Conservation (phyloP, 2,329 filamentous ascomycete species). For the Fusarium continuum region DNA sequence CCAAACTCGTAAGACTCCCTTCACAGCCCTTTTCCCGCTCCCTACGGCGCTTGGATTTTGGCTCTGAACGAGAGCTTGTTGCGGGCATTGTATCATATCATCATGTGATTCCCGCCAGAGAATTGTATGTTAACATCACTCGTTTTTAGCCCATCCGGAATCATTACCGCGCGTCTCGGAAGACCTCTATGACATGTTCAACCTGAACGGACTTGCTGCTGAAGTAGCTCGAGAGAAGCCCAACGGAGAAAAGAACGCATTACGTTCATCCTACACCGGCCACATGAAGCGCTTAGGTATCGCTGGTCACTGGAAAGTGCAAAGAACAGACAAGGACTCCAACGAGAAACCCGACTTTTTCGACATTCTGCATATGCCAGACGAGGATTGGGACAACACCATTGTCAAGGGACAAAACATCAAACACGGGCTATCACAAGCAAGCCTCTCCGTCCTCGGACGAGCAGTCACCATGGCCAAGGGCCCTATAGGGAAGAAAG, state of each 20-base stretch:
- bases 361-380: conserved; percentile 60
- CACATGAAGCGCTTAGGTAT: conserved; percentile 72
- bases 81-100: conserved; percentile 32
- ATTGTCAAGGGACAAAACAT: conserved; percentile 65
- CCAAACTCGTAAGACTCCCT: conserved; percentile 72
- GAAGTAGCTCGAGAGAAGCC: conserved; percentile 71
- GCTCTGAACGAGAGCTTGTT: conserved; percentile 29
- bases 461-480: conserved; percentile 67
- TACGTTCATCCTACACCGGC: conserved; percentile 74
- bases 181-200: conserved; percentile 69
- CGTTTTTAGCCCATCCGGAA: conserved; percentile 58
- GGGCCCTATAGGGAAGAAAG: conserved; percentile 62
- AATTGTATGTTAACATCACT: conserved; percentile 57
- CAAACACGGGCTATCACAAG: conserved; percentile 59
- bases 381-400: conserved; percentile 66
- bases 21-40: conserved; percentile 48
- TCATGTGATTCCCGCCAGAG: conserved; percentile 37
- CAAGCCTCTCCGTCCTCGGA: conserved; percentile 55
- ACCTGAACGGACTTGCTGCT: conserved; percentile 64
- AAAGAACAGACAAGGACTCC: conserved; percentile 63
- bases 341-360: conserved; percentile 59
- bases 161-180: conserved; percentile 60
- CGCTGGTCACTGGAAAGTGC: conserved; percentile 67
- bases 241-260: conserved; percentile 72
- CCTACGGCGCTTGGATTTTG: conserved; percentile 39